Evolutionary conservation across 2,329 filamentous ascomycete species (phyloP).

Genomic region (Fusarium duplospermum): DNA sequence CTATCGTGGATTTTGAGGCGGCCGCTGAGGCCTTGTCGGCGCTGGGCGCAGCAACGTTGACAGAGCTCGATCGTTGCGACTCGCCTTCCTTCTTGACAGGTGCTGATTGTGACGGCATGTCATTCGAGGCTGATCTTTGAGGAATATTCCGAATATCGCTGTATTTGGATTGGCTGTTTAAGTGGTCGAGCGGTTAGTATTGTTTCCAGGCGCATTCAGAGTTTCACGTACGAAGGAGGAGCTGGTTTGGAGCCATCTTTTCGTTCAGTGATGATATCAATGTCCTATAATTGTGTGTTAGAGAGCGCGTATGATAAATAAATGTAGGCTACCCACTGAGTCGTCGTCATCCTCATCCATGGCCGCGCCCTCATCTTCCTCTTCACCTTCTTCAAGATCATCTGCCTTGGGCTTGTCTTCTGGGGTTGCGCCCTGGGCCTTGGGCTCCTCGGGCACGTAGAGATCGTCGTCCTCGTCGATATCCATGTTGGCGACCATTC

Average conservation of each 20-base stretch:
- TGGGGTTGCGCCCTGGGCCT: slow-evolving; percentile 46
- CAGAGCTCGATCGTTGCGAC: slow-evolving; percentile 45
- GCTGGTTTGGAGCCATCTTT: slow-evolving; percentile 72
- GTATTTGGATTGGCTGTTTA: slow-evolving; percentile 67
- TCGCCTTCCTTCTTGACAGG: slow-evolving; percentile 60
- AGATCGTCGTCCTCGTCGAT: slow-evolving; percentile 77
- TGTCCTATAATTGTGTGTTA: slow-evolving; percentile 59
- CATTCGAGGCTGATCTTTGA: slow-evolving; percentile 67
- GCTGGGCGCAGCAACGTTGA: slow-evolving; percentile 54
- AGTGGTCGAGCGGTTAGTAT: slow-evolving; percentile 11
- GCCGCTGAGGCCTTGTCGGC: slow-evolving; percentile 70
- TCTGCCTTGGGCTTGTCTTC: slow-evolving; percentile 56
- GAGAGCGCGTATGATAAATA: background rate
- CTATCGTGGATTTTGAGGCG: slow-evolving; percentile 82
- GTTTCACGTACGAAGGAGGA: slow-evolving; percentile 64
- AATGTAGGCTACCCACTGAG: slow-evolving; percentile 38
- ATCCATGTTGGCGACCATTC: slow-evolving; percentile 62
- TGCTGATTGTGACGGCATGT: slow-evolving; percentile 59
- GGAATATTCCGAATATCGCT: slow-evolving; percentile 75
- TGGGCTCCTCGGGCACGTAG: slow-evolving; percentile 70
- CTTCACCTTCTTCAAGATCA: slow-evolving; percentile 72
- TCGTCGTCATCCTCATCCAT: slow-evolving; percentile 71
- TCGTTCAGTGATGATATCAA: slow-evolving; percentile 75
- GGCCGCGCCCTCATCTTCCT: slow-evolving; percentile 70
- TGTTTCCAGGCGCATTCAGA: background rate